Evolutionary conservation across 2,329 filamentous ascomycete genomes (phyloP), one percentile per base, ranked within the genome.

Genomic region (Alternaria gansuensis): DNA sequence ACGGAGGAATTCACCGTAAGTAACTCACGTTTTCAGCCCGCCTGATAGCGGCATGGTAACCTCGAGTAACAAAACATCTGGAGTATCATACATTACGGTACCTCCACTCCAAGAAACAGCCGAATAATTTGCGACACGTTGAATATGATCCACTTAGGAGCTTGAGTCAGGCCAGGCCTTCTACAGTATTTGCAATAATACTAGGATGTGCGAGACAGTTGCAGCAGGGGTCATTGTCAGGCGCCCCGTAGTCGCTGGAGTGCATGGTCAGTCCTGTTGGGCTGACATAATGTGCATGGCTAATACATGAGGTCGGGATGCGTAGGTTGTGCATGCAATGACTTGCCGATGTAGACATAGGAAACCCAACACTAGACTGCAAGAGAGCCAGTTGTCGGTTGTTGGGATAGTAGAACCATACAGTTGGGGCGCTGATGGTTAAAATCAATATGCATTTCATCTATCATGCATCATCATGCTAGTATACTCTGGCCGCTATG

Each of bases 1-100:
- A 11, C 36, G 53, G 45, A 43, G 17, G 21, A 37, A 55, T 17
- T 23, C 23, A 34, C 26, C 45, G 29, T 55, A 55, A 55, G 53
- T 37, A 55, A 36, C 44, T 49, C 37, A 44, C 53, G 45, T 50
- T 46, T 9, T 21, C n/a, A 3, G 51, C 28, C 13, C 24, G 51
- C 51, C 33, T 54, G 33, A 45, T 39, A 21, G 8, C n/a, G 36
- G n/a, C 36, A 10, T 10, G 36, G 36, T 36, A 7, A 3, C 2
- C 33, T 4, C 33, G 1, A n/a, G 33, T 39, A 28, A 31, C 11
- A 24, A 11, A n/a, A 17, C 5, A 3, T 13, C 5, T 54, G 29
- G 29, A 14, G 31, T 44, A 23, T 37, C n/a, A 9, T 23, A 37
- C 41, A 34, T 29, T 17, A 39, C 36, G 21, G 8, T 21, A 21